These are phyloP conservation scores for Sordaria brevicollis DNA, from an alignment of 495 filamentous ascomycete genomes.

Conservation along the genomic window DNA sequence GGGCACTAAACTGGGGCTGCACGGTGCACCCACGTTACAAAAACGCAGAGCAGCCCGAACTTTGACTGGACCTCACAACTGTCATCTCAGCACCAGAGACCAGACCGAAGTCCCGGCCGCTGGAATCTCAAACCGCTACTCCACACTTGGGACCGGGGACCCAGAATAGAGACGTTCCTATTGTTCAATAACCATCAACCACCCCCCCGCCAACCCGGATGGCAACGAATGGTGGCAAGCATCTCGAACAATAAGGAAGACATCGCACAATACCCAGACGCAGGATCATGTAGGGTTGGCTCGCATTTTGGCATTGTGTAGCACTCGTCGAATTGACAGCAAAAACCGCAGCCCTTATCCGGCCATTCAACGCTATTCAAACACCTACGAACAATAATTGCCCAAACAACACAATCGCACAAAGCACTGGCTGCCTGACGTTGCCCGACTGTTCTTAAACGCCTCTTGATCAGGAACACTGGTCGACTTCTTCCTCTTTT, in stretches of 20 bases:
- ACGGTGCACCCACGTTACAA: not conserved
- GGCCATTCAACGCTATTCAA: not conserved
- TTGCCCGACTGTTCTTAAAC: conserved; percentile 1
- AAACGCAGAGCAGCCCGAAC: not conserved
- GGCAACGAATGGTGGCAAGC: not conserved
- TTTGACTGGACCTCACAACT: not conserved
- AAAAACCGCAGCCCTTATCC: not conserved
- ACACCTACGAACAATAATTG: not conserved
- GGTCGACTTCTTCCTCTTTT: not conserved
- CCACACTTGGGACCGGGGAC: not conserved
- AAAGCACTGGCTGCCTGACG: conserved; percentile 4
- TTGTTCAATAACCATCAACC: not conserved
- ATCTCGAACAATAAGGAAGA: not conserved
- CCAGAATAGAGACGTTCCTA: not conserved
- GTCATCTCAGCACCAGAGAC: not conserved
- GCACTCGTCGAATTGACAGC: not conserved
- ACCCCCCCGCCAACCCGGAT: not conserved
- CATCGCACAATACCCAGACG: not conserved
- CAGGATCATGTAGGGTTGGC: not conserved
- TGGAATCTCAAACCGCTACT: not conserved
- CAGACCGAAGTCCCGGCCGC: not conserved
- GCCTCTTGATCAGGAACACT: conserved; percentile 1
- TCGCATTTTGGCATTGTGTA: not conserved
- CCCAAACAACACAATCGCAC: conserved; percentile 3
- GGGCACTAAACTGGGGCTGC: not conserved